Evolutionary conservation across 2,329 filamentous ascomycete species (phyloP).

Genomic region (Nannizzia gypsea): DNA sequence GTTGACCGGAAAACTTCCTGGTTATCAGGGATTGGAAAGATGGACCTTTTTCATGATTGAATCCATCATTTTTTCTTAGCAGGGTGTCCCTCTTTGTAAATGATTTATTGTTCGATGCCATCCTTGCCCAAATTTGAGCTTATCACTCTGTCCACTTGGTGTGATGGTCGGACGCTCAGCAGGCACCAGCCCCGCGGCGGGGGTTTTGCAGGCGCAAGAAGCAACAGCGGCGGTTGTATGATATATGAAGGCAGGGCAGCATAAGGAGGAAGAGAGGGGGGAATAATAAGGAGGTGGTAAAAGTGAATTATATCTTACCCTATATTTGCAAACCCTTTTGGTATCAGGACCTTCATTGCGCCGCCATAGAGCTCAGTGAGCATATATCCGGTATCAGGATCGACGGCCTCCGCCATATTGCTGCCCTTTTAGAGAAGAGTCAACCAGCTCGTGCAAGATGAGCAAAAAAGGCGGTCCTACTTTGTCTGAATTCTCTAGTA

Average conservation of each 20-base stretch:
- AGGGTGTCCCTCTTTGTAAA: background rate
- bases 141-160: background rate
- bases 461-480: too few species aligned
- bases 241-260: background rate
- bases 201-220: background rate
- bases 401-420: conserved; percentile 3
- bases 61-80: background rate
- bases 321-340: conserved; percentile 16
- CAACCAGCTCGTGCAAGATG: background rate
- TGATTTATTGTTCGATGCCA: background rate
- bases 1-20: conserved; percentile 87
- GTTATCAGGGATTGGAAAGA: conserved; percentile 36
- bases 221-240: background rate
- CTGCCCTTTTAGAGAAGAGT: background rate
- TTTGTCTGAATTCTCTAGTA: background rate
- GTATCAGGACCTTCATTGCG: conserved; percentile 17
- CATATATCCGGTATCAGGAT: background rate
- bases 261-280: background rate
- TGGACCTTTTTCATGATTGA: conserved; percentile 12
- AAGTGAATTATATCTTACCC: conserved; percentile 14
- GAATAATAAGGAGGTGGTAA: background rate
- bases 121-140: background rate
- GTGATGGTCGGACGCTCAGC: background rate
- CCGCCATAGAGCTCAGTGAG: conserved; percentile 17
- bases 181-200: background rate